Conservation (phyloP, 2,329 filamentous ascomycete genomes). For the Aspergillus sp. region DNA sequence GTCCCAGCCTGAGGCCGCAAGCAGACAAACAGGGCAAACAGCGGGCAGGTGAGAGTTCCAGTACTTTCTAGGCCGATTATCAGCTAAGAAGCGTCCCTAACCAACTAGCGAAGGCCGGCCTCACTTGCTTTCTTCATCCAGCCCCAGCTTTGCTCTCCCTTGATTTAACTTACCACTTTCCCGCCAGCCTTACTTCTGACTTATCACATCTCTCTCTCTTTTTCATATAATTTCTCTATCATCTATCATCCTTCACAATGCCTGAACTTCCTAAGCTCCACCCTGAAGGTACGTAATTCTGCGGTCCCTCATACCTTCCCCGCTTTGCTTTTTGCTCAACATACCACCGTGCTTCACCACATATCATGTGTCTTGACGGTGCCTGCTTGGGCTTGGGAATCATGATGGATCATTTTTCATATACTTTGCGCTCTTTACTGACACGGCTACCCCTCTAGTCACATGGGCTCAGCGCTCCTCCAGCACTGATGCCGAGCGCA, state of each 20-base stretch:
- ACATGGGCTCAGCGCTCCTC: constrained; percentile 98
- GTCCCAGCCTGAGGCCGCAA: constrained; percentile 22
- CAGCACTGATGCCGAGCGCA: constrained; percentile 74
- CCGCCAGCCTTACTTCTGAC: constrained; percentile 1
- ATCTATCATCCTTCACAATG: constrained; percentile 21
- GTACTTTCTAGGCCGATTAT: constrained; percentile 40
- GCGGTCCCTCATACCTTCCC: constrained; percentile 27
- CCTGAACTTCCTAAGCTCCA: constrained; percentile 34
- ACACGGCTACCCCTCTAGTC: constrained; percentile 56
- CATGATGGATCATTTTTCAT: constrained; percentile 3
- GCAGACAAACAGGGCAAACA: constrained; percentile 37
- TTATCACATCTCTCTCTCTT: constrained; percentile 6
- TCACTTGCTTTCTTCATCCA: constrained; percentile 18
- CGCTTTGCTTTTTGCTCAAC: constrained; percentile 22
- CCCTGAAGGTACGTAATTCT: constrained; percentile 47
- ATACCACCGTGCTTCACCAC: neutral
- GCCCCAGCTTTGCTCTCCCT: constrained; percentile 11
- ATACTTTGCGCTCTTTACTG: neutral
- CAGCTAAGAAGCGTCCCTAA: constrained; percentile 18
- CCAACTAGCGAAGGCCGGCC: constrained; percentile 13
- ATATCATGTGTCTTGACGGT: neutral
- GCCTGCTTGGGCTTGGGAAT: neutral
- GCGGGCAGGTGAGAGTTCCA: constrained; percentile 33
- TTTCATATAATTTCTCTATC: constrained; percentile 6
- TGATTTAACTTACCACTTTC: constrained; percentile 4